Evolutionary conservation across 2,329 filamentous ascomycete species (phyloP).

Genomic region (Berkeleyomyces rouxiae): DNA sequence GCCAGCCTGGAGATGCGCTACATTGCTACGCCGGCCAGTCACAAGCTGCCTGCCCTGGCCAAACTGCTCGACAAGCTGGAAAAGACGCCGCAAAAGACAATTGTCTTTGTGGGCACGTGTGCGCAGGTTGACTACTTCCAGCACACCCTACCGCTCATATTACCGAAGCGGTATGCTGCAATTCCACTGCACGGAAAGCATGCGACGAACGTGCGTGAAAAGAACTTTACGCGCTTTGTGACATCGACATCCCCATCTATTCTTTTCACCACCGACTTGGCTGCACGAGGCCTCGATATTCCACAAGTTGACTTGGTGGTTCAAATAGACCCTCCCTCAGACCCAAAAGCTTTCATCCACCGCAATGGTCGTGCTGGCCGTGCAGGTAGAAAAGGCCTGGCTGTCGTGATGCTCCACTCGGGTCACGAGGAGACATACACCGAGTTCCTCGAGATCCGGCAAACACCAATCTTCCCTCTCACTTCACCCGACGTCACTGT

Average conservation of each 20-base stretch:
- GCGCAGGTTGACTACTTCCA: conserved; percentile 91
- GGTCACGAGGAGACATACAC: conserved; percentile 83
- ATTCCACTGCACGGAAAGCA: conserved; percentile 87
- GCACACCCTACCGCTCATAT: conserved; percentile 54
- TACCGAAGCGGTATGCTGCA: conserved; percentile 51
- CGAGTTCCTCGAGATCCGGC: conserved; percentile 67
- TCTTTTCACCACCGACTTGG: conserved; percentile 82
- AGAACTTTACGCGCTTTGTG: conserved; percentile 71
- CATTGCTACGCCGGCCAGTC: conserved; percentile 53
- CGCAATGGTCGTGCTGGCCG: conserved; percentile 78
- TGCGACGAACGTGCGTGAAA: conserved; percentile 68
- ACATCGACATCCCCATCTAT: conserved; percentile 60
- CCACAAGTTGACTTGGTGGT: conserved; percentile 82
- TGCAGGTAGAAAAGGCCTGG: conserved; percentile 72
- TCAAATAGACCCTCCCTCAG: conserved; percentile 36
- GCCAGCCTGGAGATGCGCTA: conserved; percentile 90
- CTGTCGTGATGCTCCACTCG: conserved; percentile 70
- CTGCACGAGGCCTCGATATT: conserved; percentile 79
- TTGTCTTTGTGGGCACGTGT: conserved; percentile 86
- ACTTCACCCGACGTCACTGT: conserved; percentile 37
- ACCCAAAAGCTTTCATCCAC: conserved; percentile 84
- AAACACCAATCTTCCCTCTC: conserved; percentile 62
- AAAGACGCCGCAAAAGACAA: conserved; percentile 66
- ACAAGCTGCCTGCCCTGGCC: conserved; percentile 62
- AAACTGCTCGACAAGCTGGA: conserved; percentile 53